phyloP scores from a whole-genome alignment of 2,329 filamentous ascomycete genomes.

The Pyricularia grisea region DNA sequence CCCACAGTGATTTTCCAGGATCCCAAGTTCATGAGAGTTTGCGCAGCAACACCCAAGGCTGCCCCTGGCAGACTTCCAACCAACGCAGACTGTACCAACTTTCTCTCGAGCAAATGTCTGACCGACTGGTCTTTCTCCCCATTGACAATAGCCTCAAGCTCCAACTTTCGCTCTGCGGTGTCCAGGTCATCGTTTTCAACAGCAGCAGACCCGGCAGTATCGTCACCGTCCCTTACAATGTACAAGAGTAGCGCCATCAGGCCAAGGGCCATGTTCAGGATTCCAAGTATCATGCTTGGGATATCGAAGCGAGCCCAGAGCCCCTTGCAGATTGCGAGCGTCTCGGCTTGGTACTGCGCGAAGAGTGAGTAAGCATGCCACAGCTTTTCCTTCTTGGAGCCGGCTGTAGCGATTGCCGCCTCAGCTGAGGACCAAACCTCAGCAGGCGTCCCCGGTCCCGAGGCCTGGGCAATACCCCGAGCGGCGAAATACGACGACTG shows the following conservation, averaged over 20 bases:
- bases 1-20: constrained; percentile 29
- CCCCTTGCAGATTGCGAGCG: constrained; percentile 66
- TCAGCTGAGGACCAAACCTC: constrained; percentile 13
- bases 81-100: constrained; percentile 25
- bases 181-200: constrained; percentile 50
- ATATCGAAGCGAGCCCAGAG: constrained; percentile 93
- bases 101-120: constrained; percentile 25
- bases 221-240: constrained; percentile 42
- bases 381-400: constrained; percentile 24
- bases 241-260: constrained; percentile 66
- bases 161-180: constrained; percentile 47
- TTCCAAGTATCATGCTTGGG: constrained; percentile 72
- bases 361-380: constrained; percentile 47
- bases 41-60: constrained; percentile 19
- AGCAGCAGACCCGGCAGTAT: constrained; percentile 32
- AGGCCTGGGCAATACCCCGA: constrained; percentile 50
- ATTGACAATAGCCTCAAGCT: constrained; percentile 30
- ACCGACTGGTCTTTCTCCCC: constrained; percentile 16
- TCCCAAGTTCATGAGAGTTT: constrained; percentile 18
- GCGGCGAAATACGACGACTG: constrained; percentile 73
- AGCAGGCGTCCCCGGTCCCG: constrained; percentile 42
- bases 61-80: constrained; percentile 24
- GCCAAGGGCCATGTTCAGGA: constrained; percentile 59
- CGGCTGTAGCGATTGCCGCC: constrained; percentile 24
- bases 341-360: constrained; percentile 66